Base-by-base conservation (phyloP, 495 filamentous ascomycete genomes). In the Trichoderma reesei region DNA sequence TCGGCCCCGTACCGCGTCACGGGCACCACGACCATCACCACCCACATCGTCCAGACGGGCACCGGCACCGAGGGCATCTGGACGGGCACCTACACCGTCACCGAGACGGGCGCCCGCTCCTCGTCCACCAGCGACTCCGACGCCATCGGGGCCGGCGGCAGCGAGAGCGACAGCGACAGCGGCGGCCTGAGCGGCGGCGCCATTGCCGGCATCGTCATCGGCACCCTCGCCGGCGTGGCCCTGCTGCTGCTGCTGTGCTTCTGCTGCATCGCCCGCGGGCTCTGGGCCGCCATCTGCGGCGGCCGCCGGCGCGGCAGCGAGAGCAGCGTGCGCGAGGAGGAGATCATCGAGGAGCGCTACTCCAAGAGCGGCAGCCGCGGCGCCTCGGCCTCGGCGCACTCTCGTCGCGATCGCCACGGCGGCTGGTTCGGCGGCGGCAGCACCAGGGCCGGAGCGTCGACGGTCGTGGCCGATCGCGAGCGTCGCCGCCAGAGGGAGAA, bases 201-300 rank as follows among this genome's bases (percentile, higher is more conserved):
- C 33, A 96, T 96, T 69, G 92, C 92, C n/a, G 92, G 92, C 51
- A 96, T 96, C 67, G 92, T 96, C 66, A 88, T 96, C 60, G 92
- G 92, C 67, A 85, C 86, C 5, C 83, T 96, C 67, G 84, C 83
- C n/a, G 92, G 88, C 69, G 79, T 91, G 31, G 72, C 87, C 60
- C 73, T 96, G 2, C 79, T 96, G 16, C 70, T 90, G 11, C 81
- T 93, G 4, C 68, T 96, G 62, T 91, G 88, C 74, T 82, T 86
- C 71, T 92, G 84, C 78, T 84, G 86, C 75, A 88, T 90, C 68
- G 82, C 87, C 65, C 83, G 82, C 65, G 86, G 86, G 9, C 73
- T 86, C 20, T 80, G 89, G 72, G 82, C 88, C 63, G 88, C 83
- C 39, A 76, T 89, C 62, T 80, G 95, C 61, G 90, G 90, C 36